Evolutionary conservation across 148 eudicot genomes (phyloP).

Genomic region (Limonium bicolor): DNA sequence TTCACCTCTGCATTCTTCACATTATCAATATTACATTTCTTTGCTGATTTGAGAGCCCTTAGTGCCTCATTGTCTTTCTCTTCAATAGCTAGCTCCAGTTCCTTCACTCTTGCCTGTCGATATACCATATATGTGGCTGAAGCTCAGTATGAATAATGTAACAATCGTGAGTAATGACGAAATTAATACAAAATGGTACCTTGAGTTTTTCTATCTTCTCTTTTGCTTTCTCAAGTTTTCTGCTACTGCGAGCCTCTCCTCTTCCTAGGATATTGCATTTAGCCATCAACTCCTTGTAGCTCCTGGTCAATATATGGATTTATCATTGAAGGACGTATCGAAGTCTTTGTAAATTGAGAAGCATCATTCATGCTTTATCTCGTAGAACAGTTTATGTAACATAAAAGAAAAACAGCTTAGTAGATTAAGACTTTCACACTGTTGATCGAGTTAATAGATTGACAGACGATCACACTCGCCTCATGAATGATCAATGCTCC

Average conservation of each 20-base stretch:
- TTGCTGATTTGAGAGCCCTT: conserved; percentile 44
- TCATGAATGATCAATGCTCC: too few relatives aligned
- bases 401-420: too few relatives aligned
- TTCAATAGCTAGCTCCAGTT: conserved; percentile 53
- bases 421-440: too few relatives aligned
- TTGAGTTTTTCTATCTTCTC: conserved; percentile 52
- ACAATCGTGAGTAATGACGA: neutral
- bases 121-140: conserved; percentile 5
- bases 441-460: too few relatives aligned
- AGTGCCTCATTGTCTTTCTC: conserved; percentile 61
- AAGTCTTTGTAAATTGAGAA: too few relatives aligned
- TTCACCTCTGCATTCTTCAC: conserved; percentile 2
- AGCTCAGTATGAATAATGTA: conserved; percentile 1
- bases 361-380: too few relatives aligned
- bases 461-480: too few relatives aligned
- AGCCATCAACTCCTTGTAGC: conserved; percentile 71
- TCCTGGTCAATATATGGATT: too few relatives aligned
- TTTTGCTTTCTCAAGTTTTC: conserved; percentile 68
- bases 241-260: conserved; percentile 51
- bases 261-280: conserved; percentile 68
- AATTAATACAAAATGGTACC: conserved; percentile 21
- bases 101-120: conserved; percentile 48
- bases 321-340: too few relatives aligned
- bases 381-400: too few relatives aligned
- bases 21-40: conserved; percentile 10